Evolutionary conservation across 108 stramenopile species (phyloP), one percentile per base, ranked within the genome.

Genomic region (Pseudonitzschia pungens): DNA sequence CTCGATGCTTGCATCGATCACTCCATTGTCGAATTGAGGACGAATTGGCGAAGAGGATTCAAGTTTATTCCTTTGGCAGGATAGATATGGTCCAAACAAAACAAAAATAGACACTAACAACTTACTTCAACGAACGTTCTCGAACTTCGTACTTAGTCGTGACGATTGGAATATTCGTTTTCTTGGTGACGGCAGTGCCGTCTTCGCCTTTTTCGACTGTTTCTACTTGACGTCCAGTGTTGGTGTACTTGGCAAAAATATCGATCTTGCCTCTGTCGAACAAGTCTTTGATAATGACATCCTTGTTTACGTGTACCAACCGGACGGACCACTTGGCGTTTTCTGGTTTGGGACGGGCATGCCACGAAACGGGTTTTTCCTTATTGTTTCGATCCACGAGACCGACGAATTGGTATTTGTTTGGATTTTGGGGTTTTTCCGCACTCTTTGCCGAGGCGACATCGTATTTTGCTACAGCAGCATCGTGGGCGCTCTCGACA

Each of bases 211-310:
- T 48, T 50, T 60, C 62, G 56, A 51, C 21, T 2, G 20, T 26
- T 48, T 48, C 16, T 18, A 48, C 45, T 57, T 8, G n/a, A 0
- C 2, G 29, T 9, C 90, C 94, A 6, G 83, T 85, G 72, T 91
- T 92, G 10, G 45, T 74, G 76, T 95, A 95, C 69, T 81, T 83
- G 11, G 84, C 91, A 83, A 85, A 95, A 36, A 92, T 71, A 53
- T 92, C 91, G 43, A 95, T 80, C 66, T 92, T 92, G 15, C 90
- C 91, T 32, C 77, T 76, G 45, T 82, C 64, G 70, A 91, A 95
- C 55, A 95, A 77, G 76, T 95, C 94, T 33, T 89, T 81, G 56
- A 95, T 69, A n/a, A 95, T 83, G n/a, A 88, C 90, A 73, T 85
- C 88, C 63, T 84, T 78, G 72, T 95, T 89, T 26, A 87, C 90